Percentiles rank a stretch among this genome's conserved stretches.
Evolutionary conservation across 768 basidiomycete genomes (phyloP).

Genomic region (Peribolospora baueri): DNA sequence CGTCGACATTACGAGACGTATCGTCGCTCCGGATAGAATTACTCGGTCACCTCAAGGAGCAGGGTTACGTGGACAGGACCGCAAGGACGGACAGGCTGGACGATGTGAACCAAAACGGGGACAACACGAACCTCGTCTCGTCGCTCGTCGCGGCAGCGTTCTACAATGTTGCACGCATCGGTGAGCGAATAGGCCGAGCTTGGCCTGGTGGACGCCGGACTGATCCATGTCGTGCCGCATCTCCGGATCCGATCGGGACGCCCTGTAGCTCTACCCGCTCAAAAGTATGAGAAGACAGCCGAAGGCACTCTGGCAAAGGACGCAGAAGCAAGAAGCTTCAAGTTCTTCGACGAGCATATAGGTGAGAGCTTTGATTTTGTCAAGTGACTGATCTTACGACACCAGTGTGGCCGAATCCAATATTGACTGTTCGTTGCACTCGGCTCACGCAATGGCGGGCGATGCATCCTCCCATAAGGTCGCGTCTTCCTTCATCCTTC

Average conservation of each 20-base stretch:
- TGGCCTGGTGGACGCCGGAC: too few species aligned
- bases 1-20: conserved; percentile 48
- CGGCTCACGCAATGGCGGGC: background rate
- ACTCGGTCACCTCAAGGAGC: conserved; percentile 37
- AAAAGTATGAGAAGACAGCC: conserved; percentile 59
- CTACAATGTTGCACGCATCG: too few species aligned
- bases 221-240: too few species aligned
- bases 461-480: conserved; percentile 1
- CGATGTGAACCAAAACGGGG: conserved; percentile 35
- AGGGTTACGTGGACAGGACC: conserved; percentile 33
- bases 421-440: background rate
- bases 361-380: conserved; percentile 20
- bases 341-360: conserved; percentile 39
- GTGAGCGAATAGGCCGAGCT: too few species aligned
- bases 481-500: conserved; percentile 63
- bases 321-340: conserved; percentile 60
- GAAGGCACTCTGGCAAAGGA: conserved; percentile 64
- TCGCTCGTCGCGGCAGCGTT: conserved; percentile 24
- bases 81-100: too few species aligned
- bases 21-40: conserved; percentile 55
- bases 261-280: too few species aligned
- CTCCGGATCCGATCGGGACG: too few species aligned
- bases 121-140: conserved; percentile 53
- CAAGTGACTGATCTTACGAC: too few species aligned
- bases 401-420: background rate